Conservation (phyloP, 2,329 filamentous ascomycete genomes). For the Hymenoscyphus infarciens region DNA sequence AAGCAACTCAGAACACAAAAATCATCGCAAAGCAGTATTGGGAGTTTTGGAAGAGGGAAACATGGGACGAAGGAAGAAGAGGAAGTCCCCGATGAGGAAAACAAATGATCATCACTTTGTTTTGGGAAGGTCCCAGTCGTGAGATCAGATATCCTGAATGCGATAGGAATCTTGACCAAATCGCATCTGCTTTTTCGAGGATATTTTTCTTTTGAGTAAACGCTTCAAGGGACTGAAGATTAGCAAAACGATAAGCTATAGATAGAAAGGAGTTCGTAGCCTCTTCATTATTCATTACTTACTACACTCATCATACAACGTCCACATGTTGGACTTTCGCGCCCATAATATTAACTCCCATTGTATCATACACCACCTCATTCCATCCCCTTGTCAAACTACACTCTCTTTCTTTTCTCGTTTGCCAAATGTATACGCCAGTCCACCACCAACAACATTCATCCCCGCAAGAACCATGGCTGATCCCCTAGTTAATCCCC, state of each 20-base stretch:
- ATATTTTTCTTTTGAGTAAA: too few species aligned
- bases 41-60: too few species aligned
- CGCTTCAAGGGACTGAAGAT: not conserved
- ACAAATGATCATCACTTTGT: too few species aligned
- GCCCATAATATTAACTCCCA: not conserved
- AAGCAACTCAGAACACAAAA: too few species aligned
- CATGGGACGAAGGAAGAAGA: too few species aligned
- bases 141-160: not conserved
- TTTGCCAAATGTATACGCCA: slow-evolving; percentile 49
- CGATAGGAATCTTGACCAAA: not conserved
- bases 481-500: slow-evolving; percentile 49
- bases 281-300: slow-evolving; percentile 11
- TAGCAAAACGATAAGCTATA: not conserved
- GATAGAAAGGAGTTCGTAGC: not conserved
- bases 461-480: slow-evolving; percentile 48
- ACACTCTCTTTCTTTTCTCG: slow-evolving; percentile 4
- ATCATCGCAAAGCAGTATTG: too few species aligned
- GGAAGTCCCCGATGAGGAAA: too few species aligned
- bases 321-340: slow-evolving; percentile 18
- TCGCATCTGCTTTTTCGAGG: not conserved
- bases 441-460: slow-evolving; percentile 48
- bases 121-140: too few species aligned
- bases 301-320: slow-evolving; percentile 22
- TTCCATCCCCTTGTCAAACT: not conserved
- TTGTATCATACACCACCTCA: not conserved